Conservation (phyloP, 768 basidiomycete genomes). For the Xerocomellus dryophilus region DNA sequence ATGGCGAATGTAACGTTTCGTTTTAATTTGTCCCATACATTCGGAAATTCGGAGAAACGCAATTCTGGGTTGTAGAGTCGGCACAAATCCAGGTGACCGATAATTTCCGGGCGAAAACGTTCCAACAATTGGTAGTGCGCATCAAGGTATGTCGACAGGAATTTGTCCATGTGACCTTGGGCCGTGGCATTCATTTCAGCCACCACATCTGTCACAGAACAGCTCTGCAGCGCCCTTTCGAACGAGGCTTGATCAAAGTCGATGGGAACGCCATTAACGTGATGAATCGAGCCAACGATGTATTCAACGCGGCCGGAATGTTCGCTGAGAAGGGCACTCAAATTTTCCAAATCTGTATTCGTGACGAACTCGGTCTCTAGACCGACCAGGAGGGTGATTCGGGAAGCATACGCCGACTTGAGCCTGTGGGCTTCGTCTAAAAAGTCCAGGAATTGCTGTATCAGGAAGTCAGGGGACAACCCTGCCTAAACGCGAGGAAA, state of each 20-base stretch:
- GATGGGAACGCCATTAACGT: slow-evolving; percentile 83
- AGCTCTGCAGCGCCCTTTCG: slow-evolving; percentile 52
- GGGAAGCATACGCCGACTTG: slow-evolving; percentile 54
- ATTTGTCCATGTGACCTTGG: slow-evolving; percentile 38
- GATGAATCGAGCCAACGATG: slow-evolving; percentile 90
- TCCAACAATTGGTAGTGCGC: slow-evolving; percentile 71
- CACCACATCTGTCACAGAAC: slow-evolving; percentile 32
- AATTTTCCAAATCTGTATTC: slow-evolving; percentile 53
- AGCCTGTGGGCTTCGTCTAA: slow-evolving; percentile 78
- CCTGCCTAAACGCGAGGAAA: slow-evolving; percentile 44
- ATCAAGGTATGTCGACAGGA: slow-evolving; percentile 78
- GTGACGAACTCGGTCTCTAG: slow-evolving; percentile 93
- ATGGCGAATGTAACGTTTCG: slow-evolving; percentile 74
- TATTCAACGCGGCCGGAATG: slow-evolving; percentile 67
- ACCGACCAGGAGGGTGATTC: slow-evolving; percentile 79
- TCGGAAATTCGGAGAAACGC: slow-evolving; percentile 51
- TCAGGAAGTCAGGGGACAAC: slow-evolving; percentile 49
- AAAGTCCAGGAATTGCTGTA: slow-evolving; percentile 67
- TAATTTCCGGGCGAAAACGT: slow-evolving; percentile 77
- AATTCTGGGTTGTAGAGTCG: slow-evolving; percentile 74
- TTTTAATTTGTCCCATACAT: slow-evolving; percentile 61
- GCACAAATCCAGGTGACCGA: slow-evolving; percentile 94
- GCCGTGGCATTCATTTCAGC: slow-evolving; percentile 22
- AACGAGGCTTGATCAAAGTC: slow-evolving; percentile 84
- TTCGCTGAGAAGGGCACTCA: slow-evolving; percentile 50